A percentile compares a stretch with the other conserved stretches of the same genome.
Evolutionary conservation across 768 basidiomycete species (phyloP).

Genomic region (Hygrophorus russula): DNA sequence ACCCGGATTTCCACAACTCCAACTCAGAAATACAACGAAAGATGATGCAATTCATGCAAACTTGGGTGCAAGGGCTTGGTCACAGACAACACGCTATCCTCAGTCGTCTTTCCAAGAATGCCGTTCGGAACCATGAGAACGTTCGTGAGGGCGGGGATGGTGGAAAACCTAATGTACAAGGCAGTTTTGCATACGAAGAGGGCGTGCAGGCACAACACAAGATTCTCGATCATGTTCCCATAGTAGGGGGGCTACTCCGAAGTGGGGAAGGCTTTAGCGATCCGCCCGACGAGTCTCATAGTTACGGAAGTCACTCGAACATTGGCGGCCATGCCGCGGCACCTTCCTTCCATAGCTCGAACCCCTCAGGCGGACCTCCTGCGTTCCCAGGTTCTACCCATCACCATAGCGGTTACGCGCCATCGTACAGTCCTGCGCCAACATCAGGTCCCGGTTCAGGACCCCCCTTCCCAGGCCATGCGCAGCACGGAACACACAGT

Average conservation of each 20-base stretch:
- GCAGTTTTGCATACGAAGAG: conserved; percentile 34
- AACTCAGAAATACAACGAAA: conserved; percentile 59
- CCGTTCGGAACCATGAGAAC: conserved; percentile 66
- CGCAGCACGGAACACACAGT: too few relatives aligned
- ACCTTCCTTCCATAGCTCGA: conserved; percentile 5
- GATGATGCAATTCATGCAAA: conserved; percentile 60
- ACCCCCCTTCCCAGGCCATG: background rate
- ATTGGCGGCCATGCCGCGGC: conserved; percentile 1
- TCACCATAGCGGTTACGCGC: conserved; percentile 1
- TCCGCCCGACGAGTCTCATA: too few relatives aligned
- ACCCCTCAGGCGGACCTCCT: conserved; percentile 10
- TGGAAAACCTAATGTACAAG: conserved; percentile 32
- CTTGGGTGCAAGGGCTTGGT: conserved; percentile 48
- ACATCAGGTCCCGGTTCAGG: background rate
- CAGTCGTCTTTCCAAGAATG: conserved; percentile 47
- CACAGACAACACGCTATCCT: conserved; percentile 36
- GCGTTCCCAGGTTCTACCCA: conserved; percentile 18
- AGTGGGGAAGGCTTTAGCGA: too few relatives aligned
- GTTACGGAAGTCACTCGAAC: background rate
- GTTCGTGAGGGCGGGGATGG: conserved; percentile 46
- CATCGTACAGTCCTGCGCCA: conserved; percentile 1
- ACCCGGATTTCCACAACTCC: conserved; percentile 68
- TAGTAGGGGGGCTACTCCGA: background rate
- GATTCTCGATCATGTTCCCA: conserved; percentile 31
- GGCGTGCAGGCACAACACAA: conserved; percentile 34